Conservation (phyloP, 2,329 filamentous ascomycete genomes). For the Ramularia endophylla region DNA sequence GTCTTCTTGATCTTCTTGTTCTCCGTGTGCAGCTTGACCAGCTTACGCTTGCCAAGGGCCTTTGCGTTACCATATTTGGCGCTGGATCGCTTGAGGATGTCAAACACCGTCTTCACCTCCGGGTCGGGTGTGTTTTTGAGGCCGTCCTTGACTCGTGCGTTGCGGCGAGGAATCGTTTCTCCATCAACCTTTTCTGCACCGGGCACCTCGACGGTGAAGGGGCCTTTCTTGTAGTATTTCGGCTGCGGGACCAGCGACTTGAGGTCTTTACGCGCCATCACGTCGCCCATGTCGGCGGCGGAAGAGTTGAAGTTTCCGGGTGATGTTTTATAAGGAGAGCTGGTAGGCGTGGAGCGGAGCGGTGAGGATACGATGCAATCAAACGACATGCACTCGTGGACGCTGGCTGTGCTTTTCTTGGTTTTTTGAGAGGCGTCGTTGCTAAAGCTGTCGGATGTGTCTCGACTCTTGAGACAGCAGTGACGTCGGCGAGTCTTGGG, state of each 20-base stretch:
- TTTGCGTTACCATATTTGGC: conserved; percentile 49
- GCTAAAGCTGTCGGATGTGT: not conserved
- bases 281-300: conserved; percentile 26
- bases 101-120: conserved; percentile 70
- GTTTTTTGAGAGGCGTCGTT: conserved; percentile 1
- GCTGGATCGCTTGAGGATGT: conserved; percentile 67
- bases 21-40: conserved; percentile 74
- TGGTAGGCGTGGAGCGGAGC: not conserved
- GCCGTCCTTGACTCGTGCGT: conserved; percentile 64
- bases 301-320: conserved; percentile 2
- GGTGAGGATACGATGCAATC: conserved; percentile 10
- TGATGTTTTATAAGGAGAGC: too few relatives aligned
- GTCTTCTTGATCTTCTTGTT: conserved; percentile 86
- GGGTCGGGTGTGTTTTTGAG: conserved; percentile 61
- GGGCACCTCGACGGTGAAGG: conserved; percentile 68
- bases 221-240: conserved; percentile 54
- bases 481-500: too few relatives aligned
- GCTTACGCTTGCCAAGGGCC: conserved; percentile 59
- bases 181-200: conserved; percentile 64
- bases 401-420: too few relatives aligned
- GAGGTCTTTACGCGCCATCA: conserved; percentile 36
- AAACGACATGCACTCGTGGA: conserved; percentile 15
- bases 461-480: not conserved
- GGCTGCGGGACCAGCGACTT: conserved; percentile 46
- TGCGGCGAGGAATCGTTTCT: conserved; percentile 77